Evolutionary conservation across 148 eudicot species (phyloP), one percentile per base, ranked within the genome.

Genomic region (Chenopodium album): DNA sequence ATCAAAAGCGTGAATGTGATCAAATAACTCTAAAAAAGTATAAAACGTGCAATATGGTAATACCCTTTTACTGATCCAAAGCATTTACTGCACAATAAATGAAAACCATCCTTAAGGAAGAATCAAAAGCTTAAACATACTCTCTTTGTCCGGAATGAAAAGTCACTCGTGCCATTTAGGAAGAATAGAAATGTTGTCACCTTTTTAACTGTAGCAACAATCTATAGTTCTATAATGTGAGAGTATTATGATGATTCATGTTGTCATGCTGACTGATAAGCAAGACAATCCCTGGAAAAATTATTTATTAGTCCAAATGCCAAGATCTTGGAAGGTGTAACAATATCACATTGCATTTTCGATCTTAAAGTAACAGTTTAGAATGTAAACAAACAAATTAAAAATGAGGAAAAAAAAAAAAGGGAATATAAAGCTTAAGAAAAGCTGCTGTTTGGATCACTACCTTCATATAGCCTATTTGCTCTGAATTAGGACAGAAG

Each of bases 401-500:
- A 20, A 62, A 20, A 62, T 20, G 26, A 11, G 9, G 9, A n/a
- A 1, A 23, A 17, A 59, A 69, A 12, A 71, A 8, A 59, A 48
- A 4, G 44, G 44, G 44, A n/a, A 63, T 22, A 62, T 12, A 41
- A 34, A 16, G 47, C 23, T 72, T n/a, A 72, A 52, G 66, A 34
- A 20, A 73, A 69, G 29, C 26, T 78, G 26, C 63, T 78, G 63
- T 48, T 48, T 67, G 73, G 29, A 50, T 28, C 74, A 71, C 48
- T 71, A 41, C n/a, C 48, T 6, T 37, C 12, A 10, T 4, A 22
- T 72, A 46, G 31, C 9, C 56, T 74, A 74, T 69, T 64, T 17
- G 56, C 81, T 56, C 41, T 69, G 7, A 31, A 66, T 16, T 73
- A 28, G 52, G 73, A 82, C 65, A 47, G 19, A 81, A n/a, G 12